Base-by-base conservation (phyloP, 2,329 filamentous ascomycete species). In the Apiospora arundinis region DNA sequence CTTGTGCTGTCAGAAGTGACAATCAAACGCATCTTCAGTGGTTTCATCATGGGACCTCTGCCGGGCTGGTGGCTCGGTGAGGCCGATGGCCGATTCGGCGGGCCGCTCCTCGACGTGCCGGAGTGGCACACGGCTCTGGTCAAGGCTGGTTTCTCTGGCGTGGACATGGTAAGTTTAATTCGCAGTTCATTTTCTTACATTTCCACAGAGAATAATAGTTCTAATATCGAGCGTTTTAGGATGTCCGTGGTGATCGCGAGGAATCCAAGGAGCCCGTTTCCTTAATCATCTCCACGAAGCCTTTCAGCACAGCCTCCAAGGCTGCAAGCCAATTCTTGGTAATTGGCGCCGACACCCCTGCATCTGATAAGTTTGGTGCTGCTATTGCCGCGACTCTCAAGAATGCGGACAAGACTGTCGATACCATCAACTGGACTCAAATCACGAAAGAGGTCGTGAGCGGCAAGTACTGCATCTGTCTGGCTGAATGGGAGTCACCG, bases 221-320 rank as follows among this genome's bases (percentile, higher is more conserved):
- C 21, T 21, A 63, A 25, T 52, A 44, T 11, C 18, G 56, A 12
- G 8, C n/a, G 4, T 45, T 14, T 4, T 45, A 74, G 71, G 48
- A 75, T 70, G 25, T 70, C 74, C 68, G 14, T 73, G 16, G 56
- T 1, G 56, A 63, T 21, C 56, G 56, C 1, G 56, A 63, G 28
- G 32, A 23, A 4, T 63, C 56, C 18, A 63, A 40, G 56, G 56
- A 63, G 32, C 56, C 56, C 18, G 56, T 63, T 40, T 63, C 56
- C 23, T 11, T 63, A 9, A 63, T 63, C 8, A 63, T 63, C 32
- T 63, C 56, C 28, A 63, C 56, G 18, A 63, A 63, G 56, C 28
- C 56, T 23, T 8, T 40, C 32, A n/a, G 21, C 32, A 40, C 18
- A 40, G 18, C 18, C 9, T 63, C 56, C 4, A 37, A 63, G 56